phyloP scores from a whole-genome alignment of 2,329 filamentous ascomycete species.

The Scedosporium minutisporum region DNA sequence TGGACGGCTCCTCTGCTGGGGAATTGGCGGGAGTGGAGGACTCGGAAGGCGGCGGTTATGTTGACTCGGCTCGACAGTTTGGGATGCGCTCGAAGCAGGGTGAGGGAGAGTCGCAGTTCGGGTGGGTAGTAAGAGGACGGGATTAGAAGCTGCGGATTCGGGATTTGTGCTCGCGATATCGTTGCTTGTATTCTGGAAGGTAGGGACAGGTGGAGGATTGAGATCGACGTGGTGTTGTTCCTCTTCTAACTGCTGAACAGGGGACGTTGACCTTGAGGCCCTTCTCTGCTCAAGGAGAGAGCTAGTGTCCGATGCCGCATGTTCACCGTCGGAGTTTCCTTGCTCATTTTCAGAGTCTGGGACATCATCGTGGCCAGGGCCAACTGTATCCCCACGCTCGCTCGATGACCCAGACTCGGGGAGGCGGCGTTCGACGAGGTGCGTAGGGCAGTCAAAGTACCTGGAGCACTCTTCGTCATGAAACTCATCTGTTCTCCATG shows the following conservation, averaged over 20 bases:
- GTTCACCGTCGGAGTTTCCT: neutral
- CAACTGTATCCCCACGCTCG: constrained; percentile 1
- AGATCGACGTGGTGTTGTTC: neutral
- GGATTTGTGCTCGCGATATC: neutral
- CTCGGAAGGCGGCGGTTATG: neutral
- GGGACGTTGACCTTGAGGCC: neutral
- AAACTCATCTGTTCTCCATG: constrained; percentile 27
- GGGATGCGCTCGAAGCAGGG: neutral
- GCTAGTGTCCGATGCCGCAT: neutral
- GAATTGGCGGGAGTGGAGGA: neutral
- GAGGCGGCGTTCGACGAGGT: constrained; percentile 28
- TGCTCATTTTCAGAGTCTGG: neutral
- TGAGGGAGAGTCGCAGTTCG: constrained; percentile 1
- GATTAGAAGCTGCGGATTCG: neutral
- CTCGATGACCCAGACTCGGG: constrained; percentile 12
- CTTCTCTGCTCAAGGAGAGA: neutral
- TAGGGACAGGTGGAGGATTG: neutral
- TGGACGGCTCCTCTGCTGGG: neutral
- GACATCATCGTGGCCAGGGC: neutral
- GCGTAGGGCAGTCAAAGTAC: constrained; percentile 40
- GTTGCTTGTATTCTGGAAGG: neutral
- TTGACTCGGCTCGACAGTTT: neutral
- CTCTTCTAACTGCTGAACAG: neutral
- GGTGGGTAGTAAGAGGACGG: neutral
- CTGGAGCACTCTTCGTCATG: constrained; percentile 35